A percentile compares a stretch with the other conserved stretches of the same genome.
phyloP scores from a whole-genome alignment of 2,329 filamentous ascomycete genomes.

The Phialocephala subalpina region DNA sequence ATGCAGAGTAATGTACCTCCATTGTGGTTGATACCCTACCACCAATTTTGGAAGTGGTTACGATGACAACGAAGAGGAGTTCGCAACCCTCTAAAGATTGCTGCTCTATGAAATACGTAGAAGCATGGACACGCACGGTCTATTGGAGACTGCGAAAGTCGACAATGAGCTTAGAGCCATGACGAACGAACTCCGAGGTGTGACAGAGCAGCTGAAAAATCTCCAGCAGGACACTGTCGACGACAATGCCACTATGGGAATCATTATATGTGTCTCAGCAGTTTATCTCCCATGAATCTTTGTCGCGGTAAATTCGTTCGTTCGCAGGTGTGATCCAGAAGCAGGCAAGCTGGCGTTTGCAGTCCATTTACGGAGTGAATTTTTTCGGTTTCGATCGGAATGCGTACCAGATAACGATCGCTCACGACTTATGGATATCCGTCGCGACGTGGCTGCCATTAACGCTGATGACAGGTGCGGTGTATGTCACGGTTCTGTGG shows the following conservation, averaged over 20 bases:
- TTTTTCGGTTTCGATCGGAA: background rate
- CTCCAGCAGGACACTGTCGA: conserved; percentile 1
- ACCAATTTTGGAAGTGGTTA: background rate
- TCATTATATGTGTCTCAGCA: background rate
- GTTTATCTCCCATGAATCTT: background rate
- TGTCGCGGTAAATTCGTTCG: background rate
- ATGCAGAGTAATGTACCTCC: background rate
- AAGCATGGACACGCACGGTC: background rate
- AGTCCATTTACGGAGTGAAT: background rate
- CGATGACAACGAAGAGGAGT: background rate
- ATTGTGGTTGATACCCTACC: background rate
- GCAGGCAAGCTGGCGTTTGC: background rate
- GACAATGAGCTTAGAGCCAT: conserved; percentile 1
- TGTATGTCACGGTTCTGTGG: background rate
- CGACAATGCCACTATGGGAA: background rate
- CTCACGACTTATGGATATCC: background rate
- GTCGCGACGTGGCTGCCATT: background rate
- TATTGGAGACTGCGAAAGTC: background rate
- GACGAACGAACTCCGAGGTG: background rate
- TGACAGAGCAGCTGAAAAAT: background rate
- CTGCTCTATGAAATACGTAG: background rate
- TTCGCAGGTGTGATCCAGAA: background rate
- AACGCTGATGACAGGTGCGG: background rate
- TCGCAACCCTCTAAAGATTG: background rate
- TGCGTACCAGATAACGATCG: conserved; percentile 3